A percentile compares a stretch with the other conserved stretches of the same genome.
These are phyloP conservation scores for Fusarium graminum DNA, from an alignment of 2,329 filamentous ascomycete species.

Conservation along the genomic window DNA sequence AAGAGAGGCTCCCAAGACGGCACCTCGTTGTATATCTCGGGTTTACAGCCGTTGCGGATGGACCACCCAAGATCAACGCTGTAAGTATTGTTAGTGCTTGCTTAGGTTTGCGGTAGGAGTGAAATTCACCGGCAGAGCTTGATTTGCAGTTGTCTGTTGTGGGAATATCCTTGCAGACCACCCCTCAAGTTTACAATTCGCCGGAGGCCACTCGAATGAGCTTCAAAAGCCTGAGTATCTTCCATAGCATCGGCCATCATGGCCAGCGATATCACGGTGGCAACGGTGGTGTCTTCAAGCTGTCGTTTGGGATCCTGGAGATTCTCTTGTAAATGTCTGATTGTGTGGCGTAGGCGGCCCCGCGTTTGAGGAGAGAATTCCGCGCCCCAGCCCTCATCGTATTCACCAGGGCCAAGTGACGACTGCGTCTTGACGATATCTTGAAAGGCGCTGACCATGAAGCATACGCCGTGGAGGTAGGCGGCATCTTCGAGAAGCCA, in stretches of 20 bases:
- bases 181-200: conserved; percentile 48
- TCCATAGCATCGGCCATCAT: conserved; percentile 43
- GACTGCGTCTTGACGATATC: conserved; percentile 24
- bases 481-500: conserved; percentile 48
- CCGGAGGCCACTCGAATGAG: conserved; percentile 42
- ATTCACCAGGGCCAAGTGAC: not conserved
- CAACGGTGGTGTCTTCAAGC: conserved; percentile 38
- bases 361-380: conserved; percentile 33
- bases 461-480: conserved; percentile 47
- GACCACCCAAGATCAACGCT: conserved; percentile 50
- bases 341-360: conserved; percentile 32
- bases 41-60: conserved; percentile 45
- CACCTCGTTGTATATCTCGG: conserved; percentile 37
- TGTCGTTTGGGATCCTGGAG: conserved; percentile 32
- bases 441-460: conserved; percentile 45
- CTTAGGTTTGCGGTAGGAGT: rapidly evolving
- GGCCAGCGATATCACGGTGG: conserved; percentile 41
- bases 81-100: not conserved
- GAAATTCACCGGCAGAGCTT: conserved; percentile 50
- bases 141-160: conserved; percentile 47
- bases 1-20: conserved; percentile 41
- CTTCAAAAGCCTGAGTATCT: conserved; percentile 36
- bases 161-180: conserved; percentile 41
- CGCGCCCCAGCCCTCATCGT: not conserved
- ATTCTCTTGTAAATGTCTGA: conserved; percentile 35